Conservation (phyloP, 371 early-diverging fungal species). For the Mortierella sp. region DNA sequence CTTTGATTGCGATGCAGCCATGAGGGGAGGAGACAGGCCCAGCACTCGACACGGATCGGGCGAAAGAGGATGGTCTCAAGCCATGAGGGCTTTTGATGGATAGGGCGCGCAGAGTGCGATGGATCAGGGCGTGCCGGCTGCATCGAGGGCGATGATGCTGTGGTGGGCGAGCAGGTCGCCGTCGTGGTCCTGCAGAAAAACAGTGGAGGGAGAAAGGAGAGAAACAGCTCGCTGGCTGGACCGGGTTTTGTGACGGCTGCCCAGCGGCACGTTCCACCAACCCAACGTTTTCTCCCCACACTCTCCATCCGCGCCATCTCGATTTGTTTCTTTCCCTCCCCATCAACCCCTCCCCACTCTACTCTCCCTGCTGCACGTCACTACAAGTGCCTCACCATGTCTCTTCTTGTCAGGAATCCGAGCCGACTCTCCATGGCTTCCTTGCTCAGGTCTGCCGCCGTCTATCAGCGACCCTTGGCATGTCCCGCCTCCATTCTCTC, state of each 20-base stretch:
- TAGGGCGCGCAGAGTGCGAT: constrained; percentile 15
- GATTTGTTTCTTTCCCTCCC: background rate
- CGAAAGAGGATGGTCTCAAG: constrained; percentile 32
- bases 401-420: constrained; percentile 10
- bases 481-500: background rate
- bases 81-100: constrained; percentile 32
- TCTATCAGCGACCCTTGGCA: background rate
- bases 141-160: background rate
- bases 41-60: constrained; percentile 42
- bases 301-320: background rate
- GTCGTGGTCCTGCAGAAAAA: too few relatives aligned
- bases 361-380: background rate
- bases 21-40: constrained; percentile 33
- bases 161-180: background rate
- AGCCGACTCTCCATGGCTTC: constrained; percentile 6
- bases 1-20: constrained; percentile 40
- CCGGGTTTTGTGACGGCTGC: too few relatives aligned
- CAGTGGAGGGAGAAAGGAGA: too few relatives aligned
- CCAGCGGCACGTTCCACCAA: too few relatives aligned
- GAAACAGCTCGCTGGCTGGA: too few relatives aligned
- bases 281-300: background rate
- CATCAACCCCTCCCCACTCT: background rate
- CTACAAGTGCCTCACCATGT: constrained; percentile 8
- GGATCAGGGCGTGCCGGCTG: background rate
- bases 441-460: background rate